Conservation (phyloP, 768 basidiomycete species). For the Lentinula sp. region DNA sequence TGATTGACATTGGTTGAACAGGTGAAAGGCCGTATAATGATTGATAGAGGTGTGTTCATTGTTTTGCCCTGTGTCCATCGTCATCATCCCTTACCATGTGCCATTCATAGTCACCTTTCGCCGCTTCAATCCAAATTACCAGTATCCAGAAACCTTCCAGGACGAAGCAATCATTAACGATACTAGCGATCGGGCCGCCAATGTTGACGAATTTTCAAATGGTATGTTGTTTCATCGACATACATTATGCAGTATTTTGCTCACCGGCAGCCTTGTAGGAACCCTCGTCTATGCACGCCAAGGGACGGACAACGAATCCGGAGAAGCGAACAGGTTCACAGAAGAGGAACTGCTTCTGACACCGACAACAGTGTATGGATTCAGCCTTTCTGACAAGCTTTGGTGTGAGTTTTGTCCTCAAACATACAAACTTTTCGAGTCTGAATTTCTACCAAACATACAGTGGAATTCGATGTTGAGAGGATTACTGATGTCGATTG, state of each 20-base stretch:
- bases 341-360: constrained; percentile 53
- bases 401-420: constrained; percentile 40
- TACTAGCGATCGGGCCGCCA: constrained; percentile 1
- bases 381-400: constrained; percentile 52
- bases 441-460: background rate
- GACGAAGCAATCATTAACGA: background rate
- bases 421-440: background rate
- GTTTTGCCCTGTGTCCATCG: background rate
- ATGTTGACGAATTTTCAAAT: background rate
- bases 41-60: constrained; percentile 41
- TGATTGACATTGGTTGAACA: constrained; percentile 13
- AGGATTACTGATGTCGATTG: constrained; percentile 47
- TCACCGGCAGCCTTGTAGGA: background rate
- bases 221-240: background rate
- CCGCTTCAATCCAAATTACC: constrained; percentile 45
- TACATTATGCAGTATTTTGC: background rate
- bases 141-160: constrained; percentile 24
- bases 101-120: constrained; percentile 37
- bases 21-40: constrained; percentile 56
- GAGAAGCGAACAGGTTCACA: constrained; percentile 27
- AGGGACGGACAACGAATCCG: background rate
- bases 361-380: constrained; percentile 53
- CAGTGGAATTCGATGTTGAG: constrained; percentile 59
- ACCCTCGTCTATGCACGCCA: background rate
- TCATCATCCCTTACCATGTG: too few relatives aligned